Evolutionary conservation across 2,329 filamentous ascomycete species (phyloP), one percentile per base, ranked within the genome.

Genomic region (Aspergillus pseudonomiae): DNA sequence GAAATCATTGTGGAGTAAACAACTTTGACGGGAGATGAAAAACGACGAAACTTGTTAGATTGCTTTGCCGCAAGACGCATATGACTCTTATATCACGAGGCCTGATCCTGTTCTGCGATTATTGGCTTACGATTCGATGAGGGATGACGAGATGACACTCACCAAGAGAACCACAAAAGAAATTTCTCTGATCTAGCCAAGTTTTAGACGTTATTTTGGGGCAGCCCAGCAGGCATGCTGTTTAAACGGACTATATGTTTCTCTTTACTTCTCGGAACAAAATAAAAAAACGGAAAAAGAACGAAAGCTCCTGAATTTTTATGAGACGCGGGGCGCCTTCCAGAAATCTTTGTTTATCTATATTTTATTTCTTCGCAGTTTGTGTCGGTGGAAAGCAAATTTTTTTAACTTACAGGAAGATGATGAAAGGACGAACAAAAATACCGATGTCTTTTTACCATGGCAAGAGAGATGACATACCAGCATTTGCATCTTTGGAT

Each of bases 1-100:
- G 86, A 88, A 75, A 88, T 89, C 74, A 86, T 88, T 71, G 86
- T 88, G 71, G 87, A 88, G 80, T 87, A 86, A 77, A 75, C 62
- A 57, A 59, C 60, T 65, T 70, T 68, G 69, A 71, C 71, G 70
- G 70, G 71, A 71, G 67, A 75, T 72, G 72, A 73, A 71, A 68
- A 52, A 70, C 68, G 67, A 72, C 72, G 70, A 72, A 68, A 70
- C 69, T 73, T 74, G 75, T 73, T 74, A 73, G 71, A 77, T 74
- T 76, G 73, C 73, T 77, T 77, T 75, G 73, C 74, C 73, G 74
- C 72, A 73, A 77, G 71, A 79, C 71, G 74, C 76, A 76, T 76
- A 78, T 74, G 75, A 78, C 67, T 69, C 73, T 73, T 76, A 74
- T 77, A 77, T 77, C 74, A 77, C 73, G 75, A 78, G 75, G 71